Base-by-base conservation (phyloP, 768 basidiomycete genomes). In the Suillus paluster region DNA sequence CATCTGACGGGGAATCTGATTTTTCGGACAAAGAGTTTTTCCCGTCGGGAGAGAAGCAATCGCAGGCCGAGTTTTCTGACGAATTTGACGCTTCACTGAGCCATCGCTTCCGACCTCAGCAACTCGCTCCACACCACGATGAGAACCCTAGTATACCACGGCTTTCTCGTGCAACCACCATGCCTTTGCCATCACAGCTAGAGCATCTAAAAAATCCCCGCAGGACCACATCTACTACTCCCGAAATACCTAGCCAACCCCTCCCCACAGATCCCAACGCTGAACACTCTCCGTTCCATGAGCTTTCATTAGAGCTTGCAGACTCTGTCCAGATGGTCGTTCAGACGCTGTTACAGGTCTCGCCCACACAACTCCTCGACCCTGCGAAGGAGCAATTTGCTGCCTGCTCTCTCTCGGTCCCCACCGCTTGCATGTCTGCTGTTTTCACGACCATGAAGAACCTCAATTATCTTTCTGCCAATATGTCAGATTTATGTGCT, bases 301-400 rank as follows among this genome's bases (percentile, higher is more conserved):
- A 91, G 62, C 79, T 96, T 59, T 93, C 94, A 1, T 77, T 91
- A 33, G 95, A 98, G 75, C 82, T 97, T 15, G 94, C 96, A 14
- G 96, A 97, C 75, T 89, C 90, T 12, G 86, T 95, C 14, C 95
- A 97, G 78, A 86, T 91, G 79, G 86, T 93, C 62, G 90, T 97
- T 42, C 94, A 97, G 73, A 96, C 93, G 2, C 84, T 98, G 67
- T 83, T 97, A 3, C 94, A 96, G 69, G 82, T 97, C 65, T 92
- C 92, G 0, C 95, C 95, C 4, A 86, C 91, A 0, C 96, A 98
- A 74, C 79, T 97, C 21, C 83, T 97, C 50, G 95, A 97, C 71
- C 87, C 92, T n/a, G 89, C 91, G 3, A 96, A 92, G 74, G 95
- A 98, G 70, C 95, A 95, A 71, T 91, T 95, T 70, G 91, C 95